These are phyloP conservation scores for Leccinum broughii DNA, from an alignment of 768 basidiomycete genomes.

Conservation along the genomic window DNA sequence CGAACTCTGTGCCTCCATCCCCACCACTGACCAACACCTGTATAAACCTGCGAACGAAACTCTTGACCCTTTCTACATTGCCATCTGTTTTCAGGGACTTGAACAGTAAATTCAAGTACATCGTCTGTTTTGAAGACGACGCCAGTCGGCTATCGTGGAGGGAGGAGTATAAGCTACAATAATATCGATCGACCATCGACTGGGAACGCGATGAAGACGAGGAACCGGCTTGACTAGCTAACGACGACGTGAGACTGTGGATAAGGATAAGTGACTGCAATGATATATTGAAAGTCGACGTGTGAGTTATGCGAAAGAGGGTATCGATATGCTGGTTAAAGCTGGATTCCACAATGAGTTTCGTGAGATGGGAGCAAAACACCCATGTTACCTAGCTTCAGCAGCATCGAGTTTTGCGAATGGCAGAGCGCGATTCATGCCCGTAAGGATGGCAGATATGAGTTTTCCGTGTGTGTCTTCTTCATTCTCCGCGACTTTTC, in stretches of 20 bases:
- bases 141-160: conserved; percentile 80
- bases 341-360: conserved; percentile 37
- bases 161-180: conserved; percentile 87
- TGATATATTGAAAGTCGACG: conserved; percentile 95
- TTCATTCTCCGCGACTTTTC: conserved; percentile 27
- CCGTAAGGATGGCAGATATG: conserved; percentile 88
- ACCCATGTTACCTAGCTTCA: conserved; percentile 54
- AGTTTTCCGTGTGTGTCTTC: conserved; percentile 81
- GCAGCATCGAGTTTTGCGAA: conserved; percentile 81
- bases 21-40: conserved; percentile 75
- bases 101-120: conserved; percentile 95
- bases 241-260: conserved; percentile 71
- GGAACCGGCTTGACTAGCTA: conserved; percentile 42
- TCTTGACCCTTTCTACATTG: conserved; percentile 63
- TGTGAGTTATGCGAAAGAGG: conserved; percentile 92
- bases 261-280: conserved; percentile 90
- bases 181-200: conserved; percentile 64
- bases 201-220: conserved; percentile 42
- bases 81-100: conserved; percentile 78
- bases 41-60: conserved; percentile 79
- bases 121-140: conserved; percentile 87
- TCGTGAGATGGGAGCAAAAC: background rate
- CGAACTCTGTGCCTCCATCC: conserved; percentile 78
- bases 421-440: conserved; percentile 92
- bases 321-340: conserved; percentile 88